These are phyloP conservation scores for Bifiguratus adelaidae DNA, from an alignment of 192 early-diverging fungal genomes.

Conservation along the genomic window DNA sequence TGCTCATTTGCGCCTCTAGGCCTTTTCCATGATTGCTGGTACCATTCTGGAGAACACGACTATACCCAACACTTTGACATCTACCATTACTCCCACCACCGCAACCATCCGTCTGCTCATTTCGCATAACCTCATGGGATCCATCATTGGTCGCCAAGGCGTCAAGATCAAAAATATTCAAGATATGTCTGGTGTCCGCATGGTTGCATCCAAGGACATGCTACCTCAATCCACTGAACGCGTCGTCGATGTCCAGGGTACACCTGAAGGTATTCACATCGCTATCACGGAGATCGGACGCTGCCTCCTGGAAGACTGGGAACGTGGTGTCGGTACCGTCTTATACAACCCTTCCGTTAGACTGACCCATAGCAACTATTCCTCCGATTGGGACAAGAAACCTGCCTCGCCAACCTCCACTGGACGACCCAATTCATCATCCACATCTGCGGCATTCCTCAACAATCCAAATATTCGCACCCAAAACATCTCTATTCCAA, in stretches of 20 bases:
- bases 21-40: slow-evolving; percentile 76
- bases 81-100: slow-evolving; percentile 37
- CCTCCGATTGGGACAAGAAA: slow-evolving; percentile 5
- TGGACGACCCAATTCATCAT: slow-evolving; percentile 18
- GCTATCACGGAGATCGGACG: slow-evolving; percentile 81
- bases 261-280: slow-evolving; percentile 70
- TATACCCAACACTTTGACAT: slow-evolving; percentile 47
- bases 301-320: slow-evolving; percentile 76
- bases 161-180: slow-evolving; percentile 94
- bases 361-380: slow-evolving; percentile 9
- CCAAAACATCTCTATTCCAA: slow-evolving; percentile 85
- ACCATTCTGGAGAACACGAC: slow-evolving; percentile 66
- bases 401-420: slow-evolving; percentile 31
- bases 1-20: slow-evolving; percentile 30
- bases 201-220: slow-evolving; percentile 85
- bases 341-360: slow-evolving; percentile 68
- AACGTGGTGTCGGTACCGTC: slow-evolving; percentile 72
- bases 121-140: slow-evolving; percentile 83
- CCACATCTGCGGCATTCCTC: slow-evolving; percentile 13
- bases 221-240: slow-evolving; percentile 91
- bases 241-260: slow-evolving; percentile 79
- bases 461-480: slow-evolving; percentile 51
- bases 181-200: slow-evolving; percentile 73
- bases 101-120: slow-evolving; percentile 77
- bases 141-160: slow-evolving; percentile 90